Conservation (phyloP, 2,329 filamentous ascomycete species). For the Verticillium nonalfalfae region DNA sequence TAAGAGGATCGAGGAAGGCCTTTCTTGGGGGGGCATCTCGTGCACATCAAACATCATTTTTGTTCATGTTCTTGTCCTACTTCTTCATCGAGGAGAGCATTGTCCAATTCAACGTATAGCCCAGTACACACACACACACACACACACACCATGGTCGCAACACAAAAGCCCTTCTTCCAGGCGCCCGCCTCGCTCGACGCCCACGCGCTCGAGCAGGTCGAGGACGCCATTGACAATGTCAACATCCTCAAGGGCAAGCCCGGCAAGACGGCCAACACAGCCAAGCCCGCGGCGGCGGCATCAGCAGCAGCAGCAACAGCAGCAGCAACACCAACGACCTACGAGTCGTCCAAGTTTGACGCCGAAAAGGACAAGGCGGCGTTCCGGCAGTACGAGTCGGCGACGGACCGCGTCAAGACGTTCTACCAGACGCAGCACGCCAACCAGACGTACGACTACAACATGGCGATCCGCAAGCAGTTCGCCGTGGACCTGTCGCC, state of each 20-base stretch:
- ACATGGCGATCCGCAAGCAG: constrained; percentile 65
- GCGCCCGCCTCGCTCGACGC: constrained; percentile 10
- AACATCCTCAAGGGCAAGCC: constrained; percentile 41
- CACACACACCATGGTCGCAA: neutral
- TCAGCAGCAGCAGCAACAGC: too few relatives aligned
- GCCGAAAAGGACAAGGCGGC: constrained; percentile 69
- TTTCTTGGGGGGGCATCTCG: neutral
- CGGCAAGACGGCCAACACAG: neutral
- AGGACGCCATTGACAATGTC: constrained; percentile 46
- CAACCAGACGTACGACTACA: constrained; percentile 77
- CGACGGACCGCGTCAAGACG: constrained; percentile 76
- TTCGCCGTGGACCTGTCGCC: constrained; percentile 47
- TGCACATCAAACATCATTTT: neutral
- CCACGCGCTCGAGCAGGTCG: constrained; percentile 34
- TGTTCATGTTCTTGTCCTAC: neutral
- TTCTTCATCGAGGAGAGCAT: neutral
- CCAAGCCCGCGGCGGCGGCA: neutral
- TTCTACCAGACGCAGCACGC: constrained; percentile 73
- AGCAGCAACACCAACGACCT: neutral
- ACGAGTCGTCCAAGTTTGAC: constrained; percentile 63
- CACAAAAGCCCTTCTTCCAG: constrained; percentile 9
- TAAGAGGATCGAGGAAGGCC: neutral
- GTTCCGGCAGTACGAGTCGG: constrained; percentile 78
- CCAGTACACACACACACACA: neutral
- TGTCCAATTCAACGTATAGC: too few relatives aligned